A percentile compares a stretch with the other conserved stretches of the same genome.
These are phyloP conservation scores for Solanum hybrid DNA, from an alignment of 305 asterid species.

Conservation along the genomic window DNA sequence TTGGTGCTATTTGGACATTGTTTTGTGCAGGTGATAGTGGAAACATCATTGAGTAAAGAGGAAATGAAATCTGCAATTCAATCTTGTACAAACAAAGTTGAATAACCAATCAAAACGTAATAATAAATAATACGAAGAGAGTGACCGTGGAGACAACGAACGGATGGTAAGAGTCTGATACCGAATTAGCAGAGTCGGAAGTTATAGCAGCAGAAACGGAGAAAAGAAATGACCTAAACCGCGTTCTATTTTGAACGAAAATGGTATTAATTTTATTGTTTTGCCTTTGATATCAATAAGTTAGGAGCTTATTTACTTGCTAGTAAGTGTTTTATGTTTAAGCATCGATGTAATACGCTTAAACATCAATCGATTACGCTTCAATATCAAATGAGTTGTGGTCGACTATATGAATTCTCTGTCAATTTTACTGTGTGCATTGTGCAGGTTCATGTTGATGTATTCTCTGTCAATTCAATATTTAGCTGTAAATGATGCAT, in stretches of 20 bases:
- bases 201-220: not conserved
- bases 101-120: conserved; percentile 18
- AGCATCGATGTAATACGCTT: not conserved
- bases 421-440: too few relatives aligned
- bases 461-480: too few relatives aligned
- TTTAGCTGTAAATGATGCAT: too few relatives aligned
- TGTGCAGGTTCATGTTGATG: too few relatives aligned
- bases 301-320: not conserved
- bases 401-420: not conserved
- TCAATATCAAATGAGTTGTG: not conserved
- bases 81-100: conserved; percentile 75
- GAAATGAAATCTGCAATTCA: conserved; percentile 63
- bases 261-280: not conserved
- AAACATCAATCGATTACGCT: not conserved
- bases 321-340: not conserved
- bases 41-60: conserved; percentile 60
- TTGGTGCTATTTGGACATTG: not conserved
- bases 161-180: not conserved
- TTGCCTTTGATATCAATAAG: not conserved
- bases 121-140: not conserved
- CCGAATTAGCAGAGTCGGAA: not conserved
- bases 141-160: not conserved
- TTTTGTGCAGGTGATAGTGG: conserved; percentile 57
- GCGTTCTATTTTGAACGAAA: not conserved
- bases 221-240: not conserved